Evolutionary conservation across 2,329 filamentous ascomycete species (phyloP), one percentile per base, ranked within the genome.

Genomic region (Ceratocystis ficicola): DNA sequence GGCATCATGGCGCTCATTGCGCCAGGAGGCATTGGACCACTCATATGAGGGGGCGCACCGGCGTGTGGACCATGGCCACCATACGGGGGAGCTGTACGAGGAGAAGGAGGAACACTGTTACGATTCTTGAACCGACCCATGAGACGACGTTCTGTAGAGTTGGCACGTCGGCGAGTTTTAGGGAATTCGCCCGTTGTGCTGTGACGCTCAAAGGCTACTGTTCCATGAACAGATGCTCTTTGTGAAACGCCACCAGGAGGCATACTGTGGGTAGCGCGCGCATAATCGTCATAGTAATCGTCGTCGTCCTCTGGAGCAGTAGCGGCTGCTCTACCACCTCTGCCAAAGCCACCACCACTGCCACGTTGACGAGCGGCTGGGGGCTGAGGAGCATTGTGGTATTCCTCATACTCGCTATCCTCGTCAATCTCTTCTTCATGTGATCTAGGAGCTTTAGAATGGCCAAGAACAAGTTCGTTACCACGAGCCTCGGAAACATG

Each of bases 91-190:
- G 66, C 66, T 6, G 63, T 65, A 15, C 44, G 59, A n/a, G 66
- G 61, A 15, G 66, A 63, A 30, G 66, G 66, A 32, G 66, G 66
- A 60, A 68, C 65, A 22, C 66, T 68, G 44, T 60, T 68, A 20
- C 66, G 63, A 36, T 55, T 41, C 12, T 30, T 48, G 32, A 63
- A 44, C 22, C 66, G 63, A 12, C 65, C 66, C 41, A 32, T 25
- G 12, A 65, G 60, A 6, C 64, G 63, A 15, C 50, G 63, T 20
- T 61, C 52, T 22, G 44, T 55, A 0, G 66, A 65, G 22, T 25
- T 61, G 22, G 57, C 66, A 48, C 66, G 66, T 12, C 66, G 66
- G 25, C 66, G 63, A n/a, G 36, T 30, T 32, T 68, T 68, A 20
- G 66, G 41, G n/a, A 68, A 60, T 12, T 68, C 66, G 7, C 66